Conservation (phyloP, 2,329 filamentous ascomycete species). For the Ophiostoma sp. region DNA sequence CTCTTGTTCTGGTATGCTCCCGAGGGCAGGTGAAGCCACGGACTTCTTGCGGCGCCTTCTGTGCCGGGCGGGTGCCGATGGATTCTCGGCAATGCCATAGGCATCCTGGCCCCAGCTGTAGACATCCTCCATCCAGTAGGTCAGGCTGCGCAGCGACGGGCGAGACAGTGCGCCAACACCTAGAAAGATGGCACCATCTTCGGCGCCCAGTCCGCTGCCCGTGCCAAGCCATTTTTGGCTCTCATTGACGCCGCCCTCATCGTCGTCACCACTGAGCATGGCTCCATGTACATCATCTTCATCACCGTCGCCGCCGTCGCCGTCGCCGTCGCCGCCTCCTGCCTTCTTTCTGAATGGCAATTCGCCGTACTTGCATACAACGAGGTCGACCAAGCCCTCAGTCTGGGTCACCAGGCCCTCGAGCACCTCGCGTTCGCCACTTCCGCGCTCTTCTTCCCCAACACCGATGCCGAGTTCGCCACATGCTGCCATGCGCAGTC, state of each 20-base stretch:
- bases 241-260: constrained; percentile 25
- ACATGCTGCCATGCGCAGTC: constrained; percentile 80
- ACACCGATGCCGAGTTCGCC: constrained; percentile 92
- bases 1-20: constrained; percentile 23
- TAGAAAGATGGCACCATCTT: constrained; percentile 82
- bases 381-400: constrained; percentile 78
- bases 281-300: neutral
- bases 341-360: neutral
- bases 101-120: constrained; percentile 78
- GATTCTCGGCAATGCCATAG: constrained; percentile 78
- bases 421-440: constrained; percentile 85
- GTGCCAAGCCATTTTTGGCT: constrained; percentile 61
- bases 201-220: constrained; percentile 59
- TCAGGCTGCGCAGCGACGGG: constrained; percentile 64
- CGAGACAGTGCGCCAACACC: constrained; percentile 69
- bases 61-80: constrained; percentile 56
- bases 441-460: constrained; percentile 90
- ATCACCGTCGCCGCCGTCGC: constrained; percentile 13
- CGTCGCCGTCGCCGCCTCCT: constrained; percentile 27
- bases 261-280: neutral
- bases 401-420: constrained; percentile 78
- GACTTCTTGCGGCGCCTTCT: constrained; percentile 33
- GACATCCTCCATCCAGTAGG: constrained; percentile 82
- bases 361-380: constrained; percentile 76
- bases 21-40: constrained; percentile 8